Evolutionary conservation across 1,284 basidiomycete species (phyloP).

Genomic region (Lentinus polychrous): DNA sequence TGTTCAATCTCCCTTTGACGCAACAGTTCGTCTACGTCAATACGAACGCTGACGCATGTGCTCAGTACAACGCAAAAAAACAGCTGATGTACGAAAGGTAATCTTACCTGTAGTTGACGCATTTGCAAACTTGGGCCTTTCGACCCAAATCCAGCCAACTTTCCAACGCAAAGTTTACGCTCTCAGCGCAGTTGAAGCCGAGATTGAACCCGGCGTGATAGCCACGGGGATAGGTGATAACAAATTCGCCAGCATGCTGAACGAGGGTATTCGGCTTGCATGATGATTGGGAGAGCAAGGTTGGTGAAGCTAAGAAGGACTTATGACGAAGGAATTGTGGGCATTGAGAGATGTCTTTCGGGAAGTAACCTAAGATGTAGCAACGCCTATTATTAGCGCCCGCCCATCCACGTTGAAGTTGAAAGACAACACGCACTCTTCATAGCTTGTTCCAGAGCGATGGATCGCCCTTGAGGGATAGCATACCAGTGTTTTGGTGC

Average conservation of each 20-base stretch:
- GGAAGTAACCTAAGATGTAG: slow-evolving; percentile 73
- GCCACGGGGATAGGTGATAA: slow-evolving; percentile 91
- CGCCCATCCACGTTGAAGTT: neutral
- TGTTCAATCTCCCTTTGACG: slow-evolving; percentile 48
- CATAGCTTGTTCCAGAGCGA: slow-evolving; percentile 77
- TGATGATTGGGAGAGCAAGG: slow-evolving; percentile 70
- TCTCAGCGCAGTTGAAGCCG: slow-evolving; percentile 97
- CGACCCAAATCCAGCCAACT: slow-evolving; percentile 90
- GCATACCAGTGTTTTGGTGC: slow-evolving; percentile 98
- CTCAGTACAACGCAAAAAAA: slow-evolving; percentile 1
- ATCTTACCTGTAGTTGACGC: slow-evolving; percentile 73
- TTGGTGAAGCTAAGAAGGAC: slow-evolving; percentile 90
- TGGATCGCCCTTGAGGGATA: slow-evolving; percentile 80
- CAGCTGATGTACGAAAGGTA: neutral
- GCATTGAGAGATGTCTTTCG: slow-evolving; percentile 77
- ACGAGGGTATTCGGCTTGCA: slow-evolving; percentile 86
- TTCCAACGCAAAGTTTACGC: slow-evolving; percentile 95
- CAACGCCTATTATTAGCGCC: slow-evolving; percentile 2
- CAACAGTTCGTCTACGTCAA: slow-evolving; percentile 85
- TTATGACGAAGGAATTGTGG: slow-evolving; percentile 96
- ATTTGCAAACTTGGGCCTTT: slow-evolving; percentile 77
- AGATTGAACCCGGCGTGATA: slow-evolving; percentile 98
- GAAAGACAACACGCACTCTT: slow-evolving; percentile 42
- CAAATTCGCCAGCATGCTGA: slow-evolving; percentile 89
- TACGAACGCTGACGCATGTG: slow-evolving; percentile 61